A percentile compares a stretch with the other conserved stretches of the same genome.
Evolutionary conservation across 495 filamentous ascomycete genomes (phyloP).

Genomic region (Aspergillus sclerotiicarbonarius): DNA sequence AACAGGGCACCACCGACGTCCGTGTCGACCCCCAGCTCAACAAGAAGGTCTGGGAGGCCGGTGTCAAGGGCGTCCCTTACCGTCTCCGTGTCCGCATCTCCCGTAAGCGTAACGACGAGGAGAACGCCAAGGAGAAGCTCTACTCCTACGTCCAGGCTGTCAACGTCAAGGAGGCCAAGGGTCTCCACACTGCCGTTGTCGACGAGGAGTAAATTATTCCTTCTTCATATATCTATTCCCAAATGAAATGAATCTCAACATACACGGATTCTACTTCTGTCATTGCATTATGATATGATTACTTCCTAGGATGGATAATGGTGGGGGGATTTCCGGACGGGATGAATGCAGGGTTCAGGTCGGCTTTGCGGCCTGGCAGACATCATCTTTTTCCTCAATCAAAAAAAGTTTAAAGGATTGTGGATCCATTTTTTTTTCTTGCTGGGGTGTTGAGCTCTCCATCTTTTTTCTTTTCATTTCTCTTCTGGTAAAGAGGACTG

Average conservation of each 20-base stretch:
- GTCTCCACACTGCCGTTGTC: constrained; percentile 82
- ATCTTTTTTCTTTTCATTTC: too few species aligned
- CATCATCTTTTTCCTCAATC: too few species aligned
- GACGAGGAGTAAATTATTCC: constrained; percentile 48
- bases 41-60: constrained; percentile 99
- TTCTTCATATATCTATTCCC: constrained; percentile 1
- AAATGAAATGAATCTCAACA: not conserved
- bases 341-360: too few species aligned
- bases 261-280: not conserved
- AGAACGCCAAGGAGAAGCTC: constrained; percentile 96
- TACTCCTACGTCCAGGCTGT: constrained; percentile 99
- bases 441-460: too few species aligned
- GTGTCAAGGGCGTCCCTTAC: constrained; percentile 97
- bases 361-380: too few species aligned
- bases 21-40: constrained; percentile 96
- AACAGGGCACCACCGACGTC: constrained; percentile 93
- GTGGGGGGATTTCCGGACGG: too few species aligned
- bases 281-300: not conserved
- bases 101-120: constrained; percentile 99
- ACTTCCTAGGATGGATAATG: too few species aligned
- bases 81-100: constrained; percentile 96
- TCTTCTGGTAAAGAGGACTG: too few species aligned
- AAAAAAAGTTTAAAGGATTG: too few species aligned
- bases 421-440: too few species aligned
- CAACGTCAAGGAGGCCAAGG: constrained; percentile 98